Conservation (phyloP, 2,329 filamentous ascomycete genomes). For the Claviceps sorghi region DNA sequence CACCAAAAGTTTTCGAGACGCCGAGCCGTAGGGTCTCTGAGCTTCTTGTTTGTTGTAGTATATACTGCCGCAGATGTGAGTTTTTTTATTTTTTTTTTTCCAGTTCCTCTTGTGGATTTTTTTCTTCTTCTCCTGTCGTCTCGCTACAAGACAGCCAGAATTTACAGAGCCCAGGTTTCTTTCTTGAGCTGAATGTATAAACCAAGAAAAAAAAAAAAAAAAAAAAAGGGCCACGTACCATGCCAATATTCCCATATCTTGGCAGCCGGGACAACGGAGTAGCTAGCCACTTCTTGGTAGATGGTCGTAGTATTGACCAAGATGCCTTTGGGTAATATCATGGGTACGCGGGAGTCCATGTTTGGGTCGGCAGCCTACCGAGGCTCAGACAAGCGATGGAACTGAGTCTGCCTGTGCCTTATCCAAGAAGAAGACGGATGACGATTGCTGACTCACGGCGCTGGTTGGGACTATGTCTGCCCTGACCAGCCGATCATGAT, state of each 20-base stretch:
- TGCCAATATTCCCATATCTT: conserved; percentile 43
- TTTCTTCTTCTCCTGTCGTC: background rate
- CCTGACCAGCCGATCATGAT: conserved; percentile 1
- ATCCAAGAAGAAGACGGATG: background rate
- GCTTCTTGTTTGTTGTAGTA: conserved; percentile 42
- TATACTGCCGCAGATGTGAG: conserved; percentile 30
- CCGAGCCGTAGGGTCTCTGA: conserved; percentile 46
- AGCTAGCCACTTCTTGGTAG: conserved; percentile 39
- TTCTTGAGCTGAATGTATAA: background rate
- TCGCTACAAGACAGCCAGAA: background rate
- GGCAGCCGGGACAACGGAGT: conserved; percentile 33
- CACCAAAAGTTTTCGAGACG: conserved; percentile 53
- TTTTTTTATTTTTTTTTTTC: background rate
- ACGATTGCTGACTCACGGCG: background rate
- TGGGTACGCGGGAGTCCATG: conserved; percentile 23
- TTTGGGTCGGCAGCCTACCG: background rate
- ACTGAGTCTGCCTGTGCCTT: background rate
- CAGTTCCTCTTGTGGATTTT: no score
- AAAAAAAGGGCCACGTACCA: conserved; percentile 25
- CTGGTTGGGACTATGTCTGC: background rate
- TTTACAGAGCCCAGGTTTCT: background rate
- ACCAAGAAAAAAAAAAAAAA: no score
- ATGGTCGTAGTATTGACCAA: conserved; percentile 37
- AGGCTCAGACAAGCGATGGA: background rate
- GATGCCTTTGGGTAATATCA: conserved; percentile 42